Percentiles rank a stretch among this genome's conserved stretches.
These are phyloP conservation scores for Phytophthora citrophthora DNA, from an alignment of 352 stramenopile species.

Conservation along the genomic window DNA sequence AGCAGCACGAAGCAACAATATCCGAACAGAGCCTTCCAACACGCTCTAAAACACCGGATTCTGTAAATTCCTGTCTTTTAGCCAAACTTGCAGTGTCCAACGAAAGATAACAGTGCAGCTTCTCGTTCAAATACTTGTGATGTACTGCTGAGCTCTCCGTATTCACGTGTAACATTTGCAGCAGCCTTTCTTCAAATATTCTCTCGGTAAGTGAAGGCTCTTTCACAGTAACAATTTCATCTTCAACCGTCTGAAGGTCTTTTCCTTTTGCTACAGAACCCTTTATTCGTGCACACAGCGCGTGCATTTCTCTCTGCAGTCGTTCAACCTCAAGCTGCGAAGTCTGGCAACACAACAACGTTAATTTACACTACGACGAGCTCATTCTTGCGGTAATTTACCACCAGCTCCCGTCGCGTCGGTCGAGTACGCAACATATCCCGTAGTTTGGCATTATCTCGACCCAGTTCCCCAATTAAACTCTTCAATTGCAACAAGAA, in stretches of 20 bases:
- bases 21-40: conserved; percentile 39
- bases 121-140: conserved; percentile 38
- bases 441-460: conserved; percentile 40
- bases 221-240: neutral
- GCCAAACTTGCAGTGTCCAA: conserved; percentile 21
- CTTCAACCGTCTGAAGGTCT: neutral
- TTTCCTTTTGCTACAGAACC: neutral
- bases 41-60: conserved; percentile 16
- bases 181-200: conserved; percentile 37
- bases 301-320: conserved; percentile 21
- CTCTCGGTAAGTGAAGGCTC: conserved; percentile 28
- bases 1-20: conserved; percentile 44
- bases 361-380: neutral
- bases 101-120: conserved; percentile 31
- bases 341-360: conserved; percentile 9
- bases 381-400: conserved; percentile 2
- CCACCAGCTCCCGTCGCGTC: conserved; percentile 31
- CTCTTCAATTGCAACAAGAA: conserved; percentile 35
- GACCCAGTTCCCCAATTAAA: conserved; percentile 26
- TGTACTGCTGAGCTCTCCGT: conserved; percentile 13
- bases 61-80: neutral
- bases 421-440: conserved; percentile 37
- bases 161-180: conserved; percentile 29
- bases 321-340: conserved; percentile 37
- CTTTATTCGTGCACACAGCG: conserved; percentile 7